These are phyloP conservation scores for Aspergillus caelatus DNA, from an alignment of 2,329 filamentous ascomycete species.

Conservation along the genomic window DNA sequence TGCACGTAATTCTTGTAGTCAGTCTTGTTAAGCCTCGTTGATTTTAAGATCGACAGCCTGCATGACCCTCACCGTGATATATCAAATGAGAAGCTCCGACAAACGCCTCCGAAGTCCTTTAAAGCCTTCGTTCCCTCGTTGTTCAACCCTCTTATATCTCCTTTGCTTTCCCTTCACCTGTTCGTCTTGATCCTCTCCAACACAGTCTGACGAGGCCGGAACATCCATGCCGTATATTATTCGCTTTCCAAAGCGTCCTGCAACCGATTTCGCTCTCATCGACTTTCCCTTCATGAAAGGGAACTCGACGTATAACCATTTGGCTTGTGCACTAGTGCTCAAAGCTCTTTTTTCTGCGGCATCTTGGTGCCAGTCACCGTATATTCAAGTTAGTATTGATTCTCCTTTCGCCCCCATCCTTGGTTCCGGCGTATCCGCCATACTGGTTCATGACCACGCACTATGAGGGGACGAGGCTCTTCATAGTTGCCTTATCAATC, in stretches of 20 bases:
- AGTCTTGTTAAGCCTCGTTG: conserved; percentile 39
- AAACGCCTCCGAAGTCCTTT: conserved; percentile 36
- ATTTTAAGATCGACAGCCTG: conserved; percentile 47
- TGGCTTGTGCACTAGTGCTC: conserved; percentile 4
- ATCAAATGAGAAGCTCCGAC: conserved; percentile 49
- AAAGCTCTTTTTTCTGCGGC: conserved; percentile 12
- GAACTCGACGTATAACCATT: not conserved
- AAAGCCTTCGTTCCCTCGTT: conserved; percentile 37
- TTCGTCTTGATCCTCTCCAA: conserved; percentile 3
- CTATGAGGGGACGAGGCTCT: conserved; percentile 11
- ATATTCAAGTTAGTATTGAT: conserved; percentile 7
- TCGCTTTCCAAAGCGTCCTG: not conserved
- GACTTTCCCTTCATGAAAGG: conserved; percentile 4
- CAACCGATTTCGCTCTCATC: not conserved
- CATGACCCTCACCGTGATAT: conserved; percentile 48
- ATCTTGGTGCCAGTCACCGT: not conserved
- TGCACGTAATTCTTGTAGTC: conserved; percentile 29
- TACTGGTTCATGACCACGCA: not conserved
- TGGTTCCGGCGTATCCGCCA: conserved; percentile 1
- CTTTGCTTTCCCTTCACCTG: conserved; percentile 11
- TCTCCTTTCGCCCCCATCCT: not conserved
- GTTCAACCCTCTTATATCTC: conserved; percentile 14
- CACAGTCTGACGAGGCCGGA: not conserved
- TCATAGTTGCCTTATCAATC: conserved; percentile 6
- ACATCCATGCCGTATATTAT: conserved; percentile 7